Evolutionary conservation across 2,329 filamentous ascomycete genomes (phyloP).

Genomic region (Hymenoscyphus scutula): DNA sequence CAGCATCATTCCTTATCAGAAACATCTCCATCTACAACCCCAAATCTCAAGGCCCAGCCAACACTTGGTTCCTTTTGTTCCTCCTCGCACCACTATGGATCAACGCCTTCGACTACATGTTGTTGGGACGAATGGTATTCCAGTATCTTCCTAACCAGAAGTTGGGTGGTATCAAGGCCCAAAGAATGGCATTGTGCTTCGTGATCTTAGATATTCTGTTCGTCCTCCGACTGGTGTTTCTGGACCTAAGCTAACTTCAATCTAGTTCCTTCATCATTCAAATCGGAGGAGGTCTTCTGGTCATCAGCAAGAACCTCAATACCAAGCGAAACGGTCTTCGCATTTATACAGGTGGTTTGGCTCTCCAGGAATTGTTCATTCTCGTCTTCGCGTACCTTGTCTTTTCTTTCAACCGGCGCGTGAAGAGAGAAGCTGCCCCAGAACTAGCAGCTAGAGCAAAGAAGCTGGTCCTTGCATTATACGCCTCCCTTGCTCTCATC

Average conservation of each 20-base stretch:
- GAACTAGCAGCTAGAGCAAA: slow-evolving; percentile 8
- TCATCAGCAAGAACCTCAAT: slow-evolving; percentile 11
- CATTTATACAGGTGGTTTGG: slow-evolving; percentile 18
- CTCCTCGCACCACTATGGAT: slow-evolving; percentile 25
- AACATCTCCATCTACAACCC: slow-evolving; percentile 28
- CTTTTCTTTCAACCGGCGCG: slow-evolving; percentile 9
- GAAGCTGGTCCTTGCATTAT: slow-evolving; percentile 12
- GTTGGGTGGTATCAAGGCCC: slow-evolving; percentile 30
- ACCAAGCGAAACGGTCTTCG: slow-evolving; percentile 14
- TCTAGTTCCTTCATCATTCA: slow-evolving; percentile 31
- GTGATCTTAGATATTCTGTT: slow-evolving; percentile 43
- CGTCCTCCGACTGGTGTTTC: neutral
- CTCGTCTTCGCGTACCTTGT: slow-evolving; percentile 13
- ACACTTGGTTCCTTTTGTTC: slow-evolving; percentile 20
- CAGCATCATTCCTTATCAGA: slow-evolving; percentile 20
- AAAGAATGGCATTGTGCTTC: slow-evolving; percentile 42
- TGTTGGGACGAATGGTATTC: slow-evolving; percentile 30
- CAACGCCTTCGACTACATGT: slow-evolving; percentile 30
- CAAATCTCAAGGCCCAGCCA: slow-evolving; percentile 27
- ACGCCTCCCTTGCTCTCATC: slow-evolving; percentile 11
- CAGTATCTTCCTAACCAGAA: slow-evolving; percentile 37
- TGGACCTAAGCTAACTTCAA: neutral
- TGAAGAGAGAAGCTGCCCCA: neutral
- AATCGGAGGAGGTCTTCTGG: slow-evolving; percentile 17
- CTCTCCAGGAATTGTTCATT: slow-evolving; percentile 19